phyloP scores from a whole-genome alignment of 805 yeast species.

The Lachancea meyersii region DNA sequence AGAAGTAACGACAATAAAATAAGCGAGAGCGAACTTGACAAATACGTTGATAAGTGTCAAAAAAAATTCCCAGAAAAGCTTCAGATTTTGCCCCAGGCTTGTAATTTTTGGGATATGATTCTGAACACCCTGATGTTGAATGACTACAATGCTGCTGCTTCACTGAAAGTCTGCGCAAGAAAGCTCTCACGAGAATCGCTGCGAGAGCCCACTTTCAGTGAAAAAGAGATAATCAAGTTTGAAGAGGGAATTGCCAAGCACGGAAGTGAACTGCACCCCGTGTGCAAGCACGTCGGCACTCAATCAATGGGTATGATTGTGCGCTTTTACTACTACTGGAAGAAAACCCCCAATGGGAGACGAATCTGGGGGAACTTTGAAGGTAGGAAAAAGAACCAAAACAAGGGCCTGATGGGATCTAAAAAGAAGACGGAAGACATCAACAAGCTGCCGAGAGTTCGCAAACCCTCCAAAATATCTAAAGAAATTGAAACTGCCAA shows the following conservation, averaged over 20 bases:
- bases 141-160: slow-evolving; percentile 45
- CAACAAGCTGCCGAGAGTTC: slow-evolving; percentile 1
- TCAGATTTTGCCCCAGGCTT: slow-evolving; percentile 53
- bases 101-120: slow-evolving; percentile 77
- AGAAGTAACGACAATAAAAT: slow-evolving; percentile 33
- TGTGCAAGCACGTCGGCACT: slow-evolving; percentile 61
- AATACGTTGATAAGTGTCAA: slow-evolving; percentile 48
- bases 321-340: slow-evolving; percentile 86
- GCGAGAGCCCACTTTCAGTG: slow-evolving; percentile 69
- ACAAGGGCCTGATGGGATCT: slow-evolving; percentile 14
- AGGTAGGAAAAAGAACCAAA: slow-evolving; percentile 60
- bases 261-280: slow-evolving; percentile 78
- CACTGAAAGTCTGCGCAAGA: slow-evolving; percentile 41
- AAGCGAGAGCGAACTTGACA: slow-evolving; percentile 37
- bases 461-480: slow-evolving; percentile 6
- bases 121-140: slow-evolving; percentile 47
- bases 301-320: slow-evolving; percentile 77
- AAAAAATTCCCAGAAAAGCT: slow-evolving; percentile 50
- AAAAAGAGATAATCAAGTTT: slow-evolving; percentile 58
- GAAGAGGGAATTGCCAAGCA: slow-evolving; percentile 65
- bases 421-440: slow-evolving; percentile 11
- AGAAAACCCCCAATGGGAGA: slow-evolving; percentile 72
- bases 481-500: slow-evolving; percentile 10
- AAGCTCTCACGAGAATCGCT: slow-evolving; percentile 51
- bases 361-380: slow-evolving; percentile 76